Evolutionary conservation across 495 filamentous ascomycete genomes (phyloP), one percentile per base, ranked within the genome.

Genomic region (Lepidopterella palustris): DNA sequence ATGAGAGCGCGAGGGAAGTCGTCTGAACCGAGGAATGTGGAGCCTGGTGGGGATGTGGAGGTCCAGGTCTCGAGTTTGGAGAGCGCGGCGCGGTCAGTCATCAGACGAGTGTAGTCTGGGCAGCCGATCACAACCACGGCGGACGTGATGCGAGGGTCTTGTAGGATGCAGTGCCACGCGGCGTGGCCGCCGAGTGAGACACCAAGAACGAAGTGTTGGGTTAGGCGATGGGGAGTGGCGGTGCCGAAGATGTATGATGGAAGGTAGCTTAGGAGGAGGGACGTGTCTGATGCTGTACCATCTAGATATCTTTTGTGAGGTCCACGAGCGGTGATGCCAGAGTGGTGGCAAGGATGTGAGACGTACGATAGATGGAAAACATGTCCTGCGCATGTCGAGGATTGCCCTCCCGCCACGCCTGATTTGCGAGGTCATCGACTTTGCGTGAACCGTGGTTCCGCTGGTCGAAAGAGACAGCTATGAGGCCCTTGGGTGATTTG

Each of bases 101-200:
- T 84, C 23, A 96, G 74, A 70, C 86, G 76, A 60, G 84, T 80
- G 67, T 86, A 96, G 73, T 98, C 92, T 0, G 92, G 89, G 70
- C 90, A 95, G 15, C 92, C 93, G 53, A 98, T 87, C 31, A 96
- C 79, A 24, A 88, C 77, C 8, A 95, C 81, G 0, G 81, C 90
- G 3, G 89, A 84, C 6, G 76, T 83, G 40, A 97, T 79, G 55
- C 91, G 79, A 27, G 87, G 82, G 24, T 96, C 91, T 35, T 85
- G 81, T 42, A 96, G 78, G 35, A 96, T 70, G 10, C 84, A 77
- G 65, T 91, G 85, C 87, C 92, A 98, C 0, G 87, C 87, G 21
- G 88, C 84, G 69, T 98, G 93, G 3, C 89, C 93, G 8, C 93
- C 93, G 0, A 97, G 77, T 4, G 87, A 92, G 13, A 96, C 78